Conservation (phyloP, 73 alveolate species). For the Breviolum minutum region DNA sequence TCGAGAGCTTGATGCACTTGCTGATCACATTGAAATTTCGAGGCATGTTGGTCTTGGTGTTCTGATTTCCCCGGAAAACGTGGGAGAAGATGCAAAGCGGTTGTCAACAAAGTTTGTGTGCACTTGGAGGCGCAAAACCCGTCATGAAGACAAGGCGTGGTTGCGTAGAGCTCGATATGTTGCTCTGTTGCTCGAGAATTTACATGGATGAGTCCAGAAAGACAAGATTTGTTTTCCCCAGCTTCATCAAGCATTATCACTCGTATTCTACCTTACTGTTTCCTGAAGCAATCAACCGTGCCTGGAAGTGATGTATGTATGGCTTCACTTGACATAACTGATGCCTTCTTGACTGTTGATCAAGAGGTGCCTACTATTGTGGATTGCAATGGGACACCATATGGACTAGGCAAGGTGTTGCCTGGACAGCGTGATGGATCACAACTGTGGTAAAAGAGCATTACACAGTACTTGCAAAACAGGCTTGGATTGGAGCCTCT, state of each 20-base stretch:
- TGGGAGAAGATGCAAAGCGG: background rate
- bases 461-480: background rate
- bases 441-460: background rate
- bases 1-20: background rate
- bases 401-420: background rate
- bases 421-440: constrained; percentile 14
- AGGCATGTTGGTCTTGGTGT: background rate
- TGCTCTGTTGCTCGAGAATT: background rate
- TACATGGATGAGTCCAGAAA: background rate
- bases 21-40: background rate
- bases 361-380: background rate
- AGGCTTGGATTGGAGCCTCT: too few species aligned
- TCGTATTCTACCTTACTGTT: background rate
- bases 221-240: background rate
- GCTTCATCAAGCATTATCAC: background rate
- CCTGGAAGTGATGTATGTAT: background rate
- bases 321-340: background rate
- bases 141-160: background rate
- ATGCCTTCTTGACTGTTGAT: background rate
- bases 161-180: too few species aligned
- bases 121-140: background rate
- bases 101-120: background rate
- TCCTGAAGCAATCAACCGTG: too few species aligned
- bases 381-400: background rate
- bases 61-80: background rate